Evolutionary conservation across 805 yeast species (phyloP), one percentile per base, ranked within the genome.

Genomic region (Lipomyces spencermartinsiae): DNA sequence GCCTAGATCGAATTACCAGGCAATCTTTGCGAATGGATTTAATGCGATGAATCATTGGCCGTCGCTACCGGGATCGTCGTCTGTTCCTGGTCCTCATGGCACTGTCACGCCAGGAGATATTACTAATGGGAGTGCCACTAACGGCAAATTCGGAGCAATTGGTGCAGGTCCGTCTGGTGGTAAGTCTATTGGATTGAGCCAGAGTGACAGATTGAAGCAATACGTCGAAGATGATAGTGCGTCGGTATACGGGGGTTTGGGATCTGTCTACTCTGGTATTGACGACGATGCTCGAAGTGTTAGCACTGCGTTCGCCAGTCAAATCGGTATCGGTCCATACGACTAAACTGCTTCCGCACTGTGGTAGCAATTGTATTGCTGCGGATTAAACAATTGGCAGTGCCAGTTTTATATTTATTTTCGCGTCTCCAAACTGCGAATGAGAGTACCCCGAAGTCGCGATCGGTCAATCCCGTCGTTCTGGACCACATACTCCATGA

Each of bases 291-390:
- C 72, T 22, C 59, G 69, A 16, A 69, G 74, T 62, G 71, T 73
- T 22, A 63, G 67, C 54, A 71, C 73, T 29, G 74, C 72, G 37
- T 73, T 73, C 65, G 75, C 75, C 29, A 70, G 74, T 57, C 75
- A 73, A 62, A 68, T 68, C 46, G 75, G 73, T 14, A 58, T 54
- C 19, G 68, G 67, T 2, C 64, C 53, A 6, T 71, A 64, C 58
- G 69, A 63, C 39, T 58, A 51, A 22, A 43, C 22, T 43, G 22
- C 22, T 25, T 25, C 29, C 5, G 7, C 49, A 8, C n/a, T 43
- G 16, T n/a, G 19, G 9, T 43, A 25, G 22, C 49, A 8, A 19
- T 43, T 6, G 49, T 16, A 43, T n/a, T n/a, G 25, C n/a, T 16
- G 49, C 49, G 4, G 49, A 5, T 25, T 25, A 43, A 43, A 43